phyloP scores from a whole-genome alignment of 1,284 basidiomycete genomes.

The Fereydounia khargensis region DNA sequence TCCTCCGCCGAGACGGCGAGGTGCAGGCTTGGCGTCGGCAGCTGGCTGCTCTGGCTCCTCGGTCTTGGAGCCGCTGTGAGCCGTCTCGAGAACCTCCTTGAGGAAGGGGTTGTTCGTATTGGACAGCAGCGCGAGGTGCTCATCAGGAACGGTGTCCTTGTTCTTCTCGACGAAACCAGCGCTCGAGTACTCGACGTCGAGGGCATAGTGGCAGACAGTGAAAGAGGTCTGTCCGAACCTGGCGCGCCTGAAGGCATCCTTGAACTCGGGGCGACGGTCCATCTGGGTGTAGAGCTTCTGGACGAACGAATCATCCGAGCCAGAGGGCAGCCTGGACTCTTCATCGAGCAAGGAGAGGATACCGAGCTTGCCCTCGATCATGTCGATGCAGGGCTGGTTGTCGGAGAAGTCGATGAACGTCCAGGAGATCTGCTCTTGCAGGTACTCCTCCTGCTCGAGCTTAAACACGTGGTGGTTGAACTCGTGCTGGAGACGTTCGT shows the following conservation, averaged over 20 bases:
- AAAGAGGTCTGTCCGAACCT: conserved; percentile 95
- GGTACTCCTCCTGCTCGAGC: conserved; percentile 98
- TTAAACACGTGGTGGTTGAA: conserved; percentile 65
- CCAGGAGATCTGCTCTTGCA: conserved; percentile 98
- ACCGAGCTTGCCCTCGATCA: conserved; percentile 95
- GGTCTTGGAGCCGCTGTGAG: conserved; percentile 28
- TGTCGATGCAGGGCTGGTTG: conserved; percentile 97
- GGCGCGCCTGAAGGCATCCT: conserved; percentile 93
- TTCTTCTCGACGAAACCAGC: conserved; percentile 99
- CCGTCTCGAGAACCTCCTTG: conserved; percentile 80
- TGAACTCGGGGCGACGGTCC: conserved; percentile 73
- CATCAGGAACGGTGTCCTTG: conserved; percentile 96
- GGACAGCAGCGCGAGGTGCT: conserved; percentile 84
- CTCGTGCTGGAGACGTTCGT: conserved; percentile 87
- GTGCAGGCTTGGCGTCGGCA: conserved; percentile 21
- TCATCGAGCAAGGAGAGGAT: conserved; percentile 93
- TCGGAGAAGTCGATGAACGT: conserved; percentile 98
- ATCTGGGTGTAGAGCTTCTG: conserved; percentile 91
- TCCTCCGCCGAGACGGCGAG: conserved; percentile 59
- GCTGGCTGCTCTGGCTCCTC: conserved; percentile 11
- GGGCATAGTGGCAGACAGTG: conserved; percentile 95
- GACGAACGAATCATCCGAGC: conserved; percentile 87
- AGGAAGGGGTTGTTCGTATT: conserved; percentile 86
- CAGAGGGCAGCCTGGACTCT: conserved; percentile 92
- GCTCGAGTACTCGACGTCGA: conserved; percentile 96